phyloP scores from a whole-genome alignment of 345 rosid species.

The Isatis tinctoria region DNA sequence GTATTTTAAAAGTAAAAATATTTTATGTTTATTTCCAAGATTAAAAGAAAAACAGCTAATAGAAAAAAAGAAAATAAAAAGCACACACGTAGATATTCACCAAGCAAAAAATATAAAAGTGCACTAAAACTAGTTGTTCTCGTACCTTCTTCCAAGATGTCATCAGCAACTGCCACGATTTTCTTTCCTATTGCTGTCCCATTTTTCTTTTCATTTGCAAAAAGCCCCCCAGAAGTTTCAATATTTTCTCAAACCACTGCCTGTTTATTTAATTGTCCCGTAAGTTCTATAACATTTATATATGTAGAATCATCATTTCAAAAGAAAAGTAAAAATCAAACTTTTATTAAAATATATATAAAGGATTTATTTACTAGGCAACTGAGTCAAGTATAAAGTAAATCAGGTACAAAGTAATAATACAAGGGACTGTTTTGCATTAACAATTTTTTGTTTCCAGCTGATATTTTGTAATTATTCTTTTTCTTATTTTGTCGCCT shows the following conservation, averaged over 20 bases:
- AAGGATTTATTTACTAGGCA: not conserved
- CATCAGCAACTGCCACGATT: constrained; percentile 29
- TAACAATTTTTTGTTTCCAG: not conserved
- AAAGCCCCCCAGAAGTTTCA: not conserved
- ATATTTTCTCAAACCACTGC: not conserved
- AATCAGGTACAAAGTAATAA: not conserved
- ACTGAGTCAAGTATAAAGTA: not conserved
- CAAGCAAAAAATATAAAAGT: not conserved
- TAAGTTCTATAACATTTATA: not conserved
- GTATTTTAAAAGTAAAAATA: too few species aligned
- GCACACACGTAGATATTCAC: not conserved
- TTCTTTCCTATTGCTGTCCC: not conserved
- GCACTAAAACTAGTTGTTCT: constrained; percentile 15
- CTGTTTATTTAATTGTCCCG: not conserved
- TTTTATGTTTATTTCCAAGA: too few species aligned
- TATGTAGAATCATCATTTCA: not conserved
- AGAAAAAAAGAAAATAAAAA: too few species aligned
- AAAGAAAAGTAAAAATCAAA: not conserved
- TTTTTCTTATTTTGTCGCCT: not conserved
- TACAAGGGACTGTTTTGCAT: not conserved
- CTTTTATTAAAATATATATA: too few species aligned
- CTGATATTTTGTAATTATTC: not conserved
- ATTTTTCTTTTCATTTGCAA: not conserved
- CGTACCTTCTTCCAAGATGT: constrained; percentile 40
- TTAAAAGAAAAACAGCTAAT: too few species aligned